A percentile compares a stretch with the other conserved stretches of the same genome.
phyloP scores from a whole-genome alignment of 2,329 filamentous ascomycete genomes.

The Elsinoe australis region DNA sequence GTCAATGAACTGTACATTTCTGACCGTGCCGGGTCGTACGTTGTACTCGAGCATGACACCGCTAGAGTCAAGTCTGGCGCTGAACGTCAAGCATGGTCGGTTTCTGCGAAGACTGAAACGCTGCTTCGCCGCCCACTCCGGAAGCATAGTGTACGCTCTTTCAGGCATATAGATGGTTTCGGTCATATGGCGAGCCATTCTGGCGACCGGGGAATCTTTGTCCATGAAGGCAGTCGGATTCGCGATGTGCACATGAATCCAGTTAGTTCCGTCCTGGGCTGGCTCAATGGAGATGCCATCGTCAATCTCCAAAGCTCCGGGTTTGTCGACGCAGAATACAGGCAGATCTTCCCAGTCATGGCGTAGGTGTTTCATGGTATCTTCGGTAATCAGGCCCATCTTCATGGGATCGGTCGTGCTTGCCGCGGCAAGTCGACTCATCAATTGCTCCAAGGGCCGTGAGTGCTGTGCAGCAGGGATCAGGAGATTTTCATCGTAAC shows the following conservation, averaged over 20 bases:
- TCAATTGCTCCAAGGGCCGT: constrained; percentile 38
- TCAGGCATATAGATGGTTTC: constrained; percentile 52
- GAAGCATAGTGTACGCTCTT: constrained; percentile 50
- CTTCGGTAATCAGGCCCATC: constrained; percentile 26
- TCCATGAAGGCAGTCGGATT: constrained; percentile 66
- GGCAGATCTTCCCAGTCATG: constrained; percentile 52
- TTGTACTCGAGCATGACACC: constrained; percentile 49
- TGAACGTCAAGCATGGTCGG: constrained; percentile 55
- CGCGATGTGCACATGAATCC: constrained; percentile 72
- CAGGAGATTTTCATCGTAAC: constrained; percentile 51
- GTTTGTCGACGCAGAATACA: constrained; percentile 66
- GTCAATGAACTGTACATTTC: constrained; percentile 49
- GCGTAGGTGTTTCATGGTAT: constrained; percentile 51
- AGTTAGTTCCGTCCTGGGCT: constrained; percentile 44
- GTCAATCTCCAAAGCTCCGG: constrained; percentile 62
- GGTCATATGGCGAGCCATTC: constrained; percentile 53
- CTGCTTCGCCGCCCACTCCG: constrained; percentile 40
- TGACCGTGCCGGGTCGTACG: constrained; percentile 46
- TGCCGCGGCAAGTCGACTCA: constrained; percentile 27
- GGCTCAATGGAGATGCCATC: constrained; percentile 67
- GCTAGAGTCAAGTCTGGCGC: constrained; percentile 45
- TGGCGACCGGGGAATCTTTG: constrained; percentile 50
- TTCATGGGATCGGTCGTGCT: constrained; percentile 32
- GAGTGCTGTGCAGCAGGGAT: constrained; percentile 43
- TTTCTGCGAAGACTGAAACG: constrained; percentile 48